Evolutionary conservation across 306 rosid genomes (phyloP).

Genomic region (Corylus americana): DNA sequence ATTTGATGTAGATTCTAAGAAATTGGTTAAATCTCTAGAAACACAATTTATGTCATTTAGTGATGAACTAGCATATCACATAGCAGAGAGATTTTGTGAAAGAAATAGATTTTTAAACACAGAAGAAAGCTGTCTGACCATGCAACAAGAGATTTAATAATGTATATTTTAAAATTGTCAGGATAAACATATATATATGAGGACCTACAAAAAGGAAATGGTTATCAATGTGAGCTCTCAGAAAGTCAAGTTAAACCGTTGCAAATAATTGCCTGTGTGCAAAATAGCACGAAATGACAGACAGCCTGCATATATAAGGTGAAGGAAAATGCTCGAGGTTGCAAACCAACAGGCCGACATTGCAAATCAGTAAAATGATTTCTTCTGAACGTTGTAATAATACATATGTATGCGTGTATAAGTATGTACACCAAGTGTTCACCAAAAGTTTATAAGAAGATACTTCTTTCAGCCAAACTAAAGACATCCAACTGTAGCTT

Average conservation of each 20-base stretch:
- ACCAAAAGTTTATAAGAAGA: no score
- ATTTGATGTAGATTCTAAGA: background rate
- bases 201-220: background rate
- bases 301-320: background rate
- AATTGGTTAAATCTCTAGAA: background rate
- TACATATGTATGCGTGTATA: no score
- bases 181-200: background rate
- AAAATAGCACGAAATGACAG: no score
- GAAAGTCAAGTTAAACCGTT: background rate
- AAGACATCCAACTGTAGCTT: constrained; percentile 3
- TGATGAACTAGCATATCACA: background rate
- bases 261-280: background rate
- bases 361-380: background rate
- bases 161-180: background rate
- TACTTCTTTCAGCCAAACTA: background rate
- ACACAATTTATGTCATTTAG: background rate
- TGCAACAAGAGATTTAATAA: background rate
- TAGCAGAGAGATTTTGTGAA: background rate
- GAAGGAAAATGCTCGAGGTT: background rate
- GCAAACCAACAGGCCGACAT: background rate
- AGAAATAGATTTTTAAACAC: background rate
- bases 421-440: no score
- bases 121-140: background rate
- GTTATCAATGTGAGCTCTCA: background rate
- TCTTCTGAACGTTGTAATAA: background rate